Evolutionary conservation across 2,329 filamentous ascomycete species (phyloP), one percentile per base, ranked within the genome.

Genomic region (Arthrobotrys entomopaga): DNA sequence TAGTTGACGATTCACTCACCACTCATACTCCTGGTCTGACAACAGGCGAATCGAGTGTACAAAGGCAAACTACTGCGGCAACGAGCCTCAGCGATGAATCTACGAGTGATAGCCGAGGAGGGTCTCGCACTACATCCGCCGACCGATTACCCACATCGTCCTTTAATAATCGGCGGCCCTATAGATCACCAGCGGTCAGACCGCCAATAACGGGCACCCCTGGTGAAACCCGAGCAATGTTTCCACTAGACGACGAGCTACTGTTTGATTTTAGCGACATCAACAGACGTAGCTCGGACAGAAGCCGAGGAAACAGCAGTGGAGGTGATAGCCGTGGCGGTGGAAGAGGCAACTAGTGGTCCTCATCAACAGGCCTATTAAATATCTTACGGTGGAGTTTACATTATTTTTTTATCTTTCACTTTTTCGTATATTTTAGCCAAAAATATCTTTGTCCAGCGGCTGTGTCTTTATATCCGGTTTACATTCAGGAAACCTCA

Each of bases 221-320:
- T 11, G 78, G 78, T 42, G 78, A 77, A 57, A 71, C 63, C 22
- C 66, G 72, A 26, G 56, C 65, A 16, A 76, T 75, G 26, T 66
- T 71, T 24, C 77, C 77, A 13, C 66, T 77, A 26, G 78, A 79
- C 46, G 77, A 78, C 24, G 78, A 79, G 24, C 63, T 79, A 13
- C 70, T 79, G 34, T 79, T 79, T 67, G 75, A 77, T 52, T 79
- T 79, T 71, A 79, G 77, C 38, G 78, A 79, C 52, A 77, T 77
- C 66, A 76, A 76, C 11, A 71, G 78, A 59, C 75, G 76, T 26
- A 79, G 78, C 57, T 64, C 70, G n/a, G 77, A 78, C 29, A 74
- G 70, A 58, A 66, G 70, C 43, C 24, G 70, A 38, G 77, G 63
- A 43, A 77, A 76, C 20, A 59, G 59, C 49, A 59, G 63, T 49